Conservation (phyloP, 768 basidiomycete species). For the Lactarius hatsudake region DNA sequence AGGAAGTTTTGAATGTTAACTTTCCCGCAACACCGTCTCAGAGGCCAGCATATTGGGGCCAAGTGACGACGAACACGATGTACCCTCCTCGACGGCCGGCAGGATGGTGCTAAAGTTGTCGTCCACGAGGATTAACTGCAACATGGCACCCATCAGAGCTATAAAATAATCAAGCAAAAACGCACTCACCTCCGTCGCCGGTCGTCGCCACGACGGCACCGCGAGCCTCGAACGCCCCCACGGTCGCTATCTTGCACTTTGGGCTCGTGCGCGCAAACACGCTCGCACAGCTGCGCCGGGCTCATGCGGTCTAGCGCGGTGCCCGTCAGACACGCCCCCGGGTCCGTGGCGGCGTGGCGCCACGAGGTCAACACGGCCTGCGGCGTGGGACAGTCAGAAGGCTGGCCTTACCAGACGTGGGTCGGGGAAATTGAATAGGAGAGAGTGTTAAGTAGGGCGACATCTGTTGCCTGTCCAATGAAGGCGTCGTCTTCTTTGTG, state of each 20-base stretch:
- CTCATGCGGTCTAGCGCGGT: constrained; percentile 75
- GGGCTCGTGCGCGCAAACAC: constrained; percentile 96
- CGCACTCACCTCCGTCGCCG: constrained; percentile 79
- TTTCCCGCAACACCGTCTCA: constrained; percentile 53
- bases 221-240: constrained; percentile 86
- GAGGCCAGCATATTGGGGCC: constrained; percentile 6
- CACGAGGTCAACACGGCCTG: no score
- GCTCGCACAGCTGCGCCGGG: constrained; percentile 75
- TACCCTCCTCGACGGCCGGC: constrained; percentile 91
- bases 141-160: background rate
- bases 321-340: constrained; percentile 43
- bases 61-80: constrained; percentile 25
- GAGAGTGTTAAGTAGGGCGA: no score
- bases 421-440: no score
- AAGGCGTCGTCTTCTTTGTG: no score
- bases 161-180: constrained; percentile 12
- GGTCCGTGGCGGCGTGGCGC: constrained; percentile 4
- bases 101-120: constrained; percentile 96
- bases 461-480: no score
- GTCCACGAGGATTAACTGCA: constrained; percentile 90
- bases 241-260: constrained; percentile 95
- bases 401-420: no score
- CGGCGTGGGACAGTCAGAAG: no score
- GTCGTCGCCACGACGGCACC: constrained; percentile 97
- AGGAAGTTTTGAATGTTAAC: constrained; percentile 98